Evolutionary conservation across 202 grass and related monocot genomes (phyloP), one percentile per base, ranked within the genome.

Genomic region (Carex arenaria): DNA sequence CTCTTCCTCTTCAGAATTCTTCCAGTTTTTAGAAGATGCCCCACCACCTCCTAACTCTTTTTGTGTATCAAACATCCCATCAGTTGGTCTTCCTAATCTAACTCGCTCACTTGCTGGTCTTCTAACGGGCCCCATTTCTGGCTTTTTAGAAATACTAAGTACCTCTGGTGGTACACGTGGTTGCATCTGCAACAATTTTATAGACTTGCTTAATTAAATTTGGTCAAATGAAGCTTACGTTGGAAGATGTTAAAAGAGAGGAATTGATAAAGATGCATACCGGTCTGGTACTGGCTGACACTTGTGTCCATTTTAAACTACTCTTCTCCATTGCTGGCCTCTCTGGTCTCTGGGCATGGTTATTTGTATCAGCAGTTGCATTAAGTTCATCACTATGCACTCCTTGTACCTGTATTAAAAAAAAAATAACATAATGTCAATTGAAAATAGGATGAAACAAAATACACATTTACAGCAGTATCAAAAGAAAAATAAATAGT

Each of bases 1-100:
- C 79, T 99, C 96, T 91, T 99, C 93, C 87, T 96, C 96, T 89
- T 94, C 96, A 72, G 93, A 89, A 84, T 92, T 92, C 87, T 99
- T 99, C 96, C 96, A 99, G 55, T 54, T 93, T 90, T 89, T 90
- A 26, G 88, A 90, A 84, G 91, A 77, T 8, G 78, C 53, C 47
- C 84, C 87, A 57, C 79, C 81, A 61, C 55, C 74, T 38, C 74
- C 74, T 38, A 78, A 60, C 30, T 78, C 74, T 40, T 81, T 66
- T 49, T 65, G 61, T 5, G 43, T 32, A 66, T 81, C 64, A 70
- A 82, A 70, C 51, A 78, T 60, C 31, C 61, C 80, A 67, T 70
- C 80, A 54, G 13, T 19, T 70, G 63, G 14, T 78, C 74, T 60
- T 20, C 80, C 80, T 49, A 82, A 56, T 67, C 80, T 69, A 36